Evolutionary conservation across 2,329 filamentous ascomycete species (phyloP).

Genomic region (Bipolaris sorokiniana): DNA sequence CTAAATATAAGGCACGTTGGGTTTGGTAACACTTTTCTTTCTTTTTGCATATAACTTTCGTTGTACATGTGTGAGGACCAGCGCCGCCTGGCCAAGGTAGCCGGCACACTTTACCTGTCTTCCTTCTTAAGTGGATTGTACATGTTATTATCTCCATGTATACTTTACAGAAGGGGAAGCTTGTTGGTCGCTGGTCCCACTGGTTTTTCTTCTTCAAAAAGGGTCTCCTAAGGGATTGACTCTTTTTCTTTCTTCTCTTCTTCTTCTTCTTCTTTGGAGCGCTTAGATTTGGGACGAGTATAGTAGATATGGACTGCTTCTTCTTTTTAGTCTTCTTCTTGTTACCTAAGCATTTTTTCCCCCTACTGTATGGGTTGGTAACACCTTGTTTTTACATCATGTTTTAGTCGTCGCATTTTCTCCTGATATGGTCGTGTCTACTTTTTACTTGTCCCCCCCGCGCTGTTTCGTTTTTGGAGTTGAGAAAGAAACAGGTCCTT

Average conservation of each 20-base stretch:
- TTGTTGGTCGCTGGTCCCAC: constrained; percentile 51
- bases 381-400: no score
- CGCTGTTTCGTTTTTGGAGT: no score
- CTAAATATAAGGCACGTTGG: constrained; percentile 20
- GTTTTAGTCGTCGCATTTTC: no score
- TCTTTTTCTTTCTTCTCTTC: neutral
- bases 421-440: no score
- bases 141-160: neutral
- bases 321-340: no score
- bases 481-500: no score
- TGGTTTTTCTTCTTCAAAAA: neutral
- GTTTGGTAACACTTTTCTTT: neutral
- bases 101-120: constrained; percentile 1
- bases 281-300: no score
- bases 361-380: no score
- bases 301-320: no score
- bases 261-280: neutral
- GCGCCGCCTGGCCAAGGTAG: neutral
- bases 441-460: no score
- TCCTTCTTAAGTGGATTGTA: neutral
- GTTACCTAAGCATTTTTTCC: no score
- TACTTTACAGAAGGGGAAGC: constrained; percentile 13
- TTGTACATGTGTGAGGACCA: constrained; percentile 4
- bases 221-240: constrained; percentile 8
- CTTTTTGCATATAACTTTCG: neutral